Conservation (phyloP, 352 stramenopile genomes). For the Phytophthora aleatoria region DNA sequence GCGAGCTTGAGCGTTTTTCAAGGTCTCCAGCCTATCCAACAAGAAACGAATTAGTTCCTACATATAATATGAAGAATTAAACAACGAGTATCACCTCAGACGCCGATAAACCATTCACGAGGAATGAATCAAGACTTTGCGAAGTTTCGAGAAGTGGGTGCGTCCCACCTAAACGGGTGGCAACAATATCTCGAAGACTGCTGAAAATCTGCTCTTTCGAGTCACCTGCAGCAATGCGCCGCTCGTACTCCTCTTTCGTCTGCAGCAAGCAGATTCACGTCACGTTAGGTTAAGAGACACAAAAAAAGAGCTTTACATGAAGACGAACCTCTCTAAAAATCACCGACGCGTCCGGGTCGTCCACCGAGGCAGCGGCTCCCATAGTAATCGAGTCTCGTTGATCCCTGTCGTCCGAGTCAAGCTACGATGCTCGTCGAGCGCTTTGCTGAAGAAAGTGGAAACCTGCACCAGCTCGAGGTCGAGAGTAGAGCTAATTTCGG, state of each 20-base stretch:
- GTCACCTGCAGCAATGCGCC: conserved; percentile 36
- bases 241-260: conserved; percentile 47
- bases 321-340: conserved; percentile 29
- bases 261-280: not conserved
- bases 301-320: not conserved
- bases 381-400: conserved; percentile 2
- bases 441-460: conserved; percentile 19
- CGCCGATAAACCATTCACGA: not conserved
- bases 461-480: not conserved
- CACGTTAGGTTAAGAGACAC: not conserved
- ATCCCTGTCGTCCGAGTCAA: not conserved
- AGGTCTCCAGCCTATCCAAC: not conserved
- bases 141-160: not conserved
- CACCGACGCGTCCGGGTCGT: conserved; percentile 14
- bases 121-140: not conserved
- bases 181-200: conserved; percentile 43
- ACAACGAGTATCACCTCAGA: not conserved
- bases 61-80: not conserved
- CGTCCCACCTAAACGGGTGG: conserved; percentile 4
- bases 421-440: conserved; percentile 1
- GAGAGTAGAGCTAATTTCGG: conserved; percentile 25
- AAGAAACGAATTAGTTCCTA: too few species aligned
- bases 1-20: conserved; percentile 11
- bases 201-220: conserved; percentile 52
- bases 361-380: conserved; percentile 31